phyloP scores from a whole-genome alignment of 352 stramenopile genomes.

The Pythium sukuiense region DNA sequence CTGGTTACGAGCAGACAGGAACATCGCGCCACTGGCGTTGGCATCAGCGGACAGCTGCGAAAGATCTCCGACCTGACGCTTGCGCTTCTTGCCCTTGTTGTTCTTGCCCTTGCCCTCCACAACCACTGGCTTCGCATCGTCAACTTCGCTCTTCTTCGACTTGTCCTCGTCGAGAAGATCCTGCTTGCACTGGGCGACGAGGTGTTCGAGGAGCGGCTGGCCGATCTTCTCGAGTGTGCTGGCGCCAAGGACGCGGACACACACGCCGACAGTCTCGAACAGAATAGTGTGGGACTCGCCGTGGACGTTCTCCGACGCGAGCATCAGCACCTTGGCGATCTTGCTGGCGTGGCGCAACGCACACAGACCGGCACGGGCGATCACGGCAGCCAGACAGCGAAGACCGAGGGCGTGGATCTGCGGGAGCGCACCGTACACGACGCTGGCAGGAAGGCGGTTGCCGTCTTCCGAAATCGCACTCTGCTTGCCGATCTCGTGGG shows the following conservation, averaged over 20 bases:
- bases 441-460: constrained; percentile 61
- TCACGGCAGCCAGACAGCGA: constrained; percentile 34
- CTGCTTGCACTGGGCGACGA: constrained; percentile 55
- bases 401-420: constrained; percentile 55
- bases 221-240: constrained; percentile 76
- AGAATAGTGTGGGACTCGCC: constrained; percentile 43
- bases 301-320: constrained; percentile 51
- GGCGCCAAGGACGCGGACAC: constrained; percentile 54
- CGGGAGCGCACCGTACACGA: constrained; percentile 70
- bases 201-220: constrained; percentile 57
- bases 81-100: constrained; percentile 84
- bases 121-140: constrained; percentile 1
- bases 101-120: constrained; percentile 23
- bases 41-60: constrained; percentile 42
- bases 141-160: constrained; percentile 15
- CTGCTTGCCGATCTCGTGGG: constrained; percentile 78
- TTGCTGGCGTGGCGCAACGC: constrained; percentile 67
- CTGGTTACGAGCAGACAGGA: constrained; percentile 61
- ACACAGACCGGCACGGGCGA: constrained; percentile 56
- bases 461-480: constrained; percentile 80
- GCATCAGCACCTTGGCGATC: constrained; percentile 58
- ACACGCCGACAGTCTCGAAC: constrained; percentile 47
- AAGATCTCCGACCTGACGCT: constrained; percentile 61
- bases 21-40: constrained; percentile 32
- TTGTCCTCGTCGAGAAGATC: constrained; percentile 39